Evolutionary conservation across 106 monocot genomes (phyloP).

Genomic region (Dendrobium catenatum): DNA sequence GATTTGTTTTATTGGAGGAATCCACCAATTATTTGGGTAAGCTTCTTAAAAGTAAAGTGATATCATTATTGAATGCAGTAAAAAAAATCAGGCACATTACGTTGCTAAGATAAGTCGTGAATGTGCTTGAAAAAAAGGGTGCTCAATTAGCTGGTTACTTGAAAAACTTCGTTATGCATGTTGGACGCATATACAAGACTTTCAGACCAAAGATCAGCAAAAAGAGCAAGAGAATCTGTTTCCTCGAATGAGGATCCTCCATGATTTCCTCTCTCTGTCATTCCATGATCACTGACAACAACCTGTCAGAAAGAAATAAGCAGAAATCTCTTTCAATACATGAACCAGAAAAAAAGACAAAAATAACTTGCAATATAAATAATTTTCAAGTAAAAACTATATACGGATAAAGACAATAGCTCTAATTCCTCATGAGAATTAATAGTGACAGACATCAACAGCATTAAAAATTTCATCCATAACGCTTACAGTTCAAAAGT

Average conservation of each 20-base stretch:
- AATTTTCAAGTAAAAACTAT: not conserved
- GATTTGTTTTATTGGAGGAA: not conserved
- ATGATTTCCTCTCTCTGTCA: conserved; percentile 92
- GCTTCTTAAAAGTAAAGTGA: not conserved
- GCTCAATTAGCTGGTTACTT: conserved; percentile 37
- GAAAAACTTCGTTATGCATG: conserved; percentile 35
- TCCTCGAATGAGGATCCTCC: conserved; percentile 98
- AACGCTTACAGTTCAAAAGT: no score
- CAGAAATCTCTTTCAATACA: not conserved
- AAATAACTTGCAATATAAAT: not conserved
- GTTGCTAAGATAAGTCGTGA: not conserved
- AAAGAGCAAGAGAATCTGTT: conserved; percentile 82
- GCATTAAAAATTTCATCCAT: no score
- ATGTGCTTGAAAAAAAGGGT: not conserved
- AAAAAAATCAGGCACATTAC: not conserved
- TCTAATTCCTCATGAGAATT: not conserved
- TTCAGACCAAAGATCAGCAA: conserved; percentile 37
- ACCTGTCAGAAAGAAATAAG: conserved; percentile 35
- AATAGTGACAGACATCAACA: not conserved
- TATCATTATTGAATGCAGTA: not conserved
- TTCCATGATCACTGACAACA: conserved; percentile 96
- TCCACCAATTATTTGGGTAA: not conserved
- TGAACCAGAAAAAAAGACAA: not conserved
- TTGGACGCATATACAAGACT: conserved; percentile 8
- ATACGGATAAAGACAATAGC: not conserved